phyloP scores from a whole-genome alignment of 2,329 filamentous ascomycete genomes.

The Penicillium verrucosum region DNA sequence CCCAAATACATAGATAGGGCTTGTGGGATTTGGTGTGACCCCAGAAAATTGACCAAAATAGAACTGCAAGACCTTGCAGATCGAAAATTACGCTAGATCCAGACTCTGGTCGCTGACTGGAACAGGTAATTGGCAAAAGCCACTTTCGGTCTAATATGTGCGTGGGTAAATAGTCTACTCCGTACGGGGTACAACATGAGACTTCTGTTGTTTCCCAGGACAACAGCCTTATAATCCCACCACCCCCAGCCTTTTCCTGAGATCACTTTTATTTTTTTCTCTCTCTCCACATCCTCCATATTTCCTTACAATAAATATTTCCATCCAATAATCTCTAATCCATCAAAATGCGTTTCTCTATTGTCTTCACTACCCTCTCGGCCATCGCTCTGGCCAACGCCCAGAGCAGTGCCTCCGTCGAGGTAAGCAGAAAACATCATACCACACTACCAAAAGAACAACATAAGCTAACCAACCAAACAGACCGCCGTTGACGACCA shows the following conservation, averaged over 20 bases:
- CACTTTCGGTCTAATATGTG: background rate
- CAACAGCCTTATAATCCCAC: constrained; percentile 8
- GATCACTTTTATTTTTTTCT: background rate
- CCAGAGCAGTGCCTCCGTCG: constrained; percentile 30
- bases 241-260: background rate
- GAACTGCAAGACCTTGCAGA: constrained; percentile 21
- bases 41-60: constrained; percentile 17
- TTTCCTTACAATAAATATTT: background rate
- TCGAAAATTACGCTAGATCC: constrained; percentile 13
- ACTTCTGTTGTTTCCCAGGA: constrained; percentile 9
- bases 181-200: background rate
- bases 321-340: constrained; percentile 6
- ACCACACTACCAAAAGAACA: background rate
- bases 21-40: constrained; percentile 19
- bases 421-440: constrained; percentile 17
- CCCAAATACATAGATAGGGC: background rate
- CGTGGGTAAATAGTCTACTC: background rate
- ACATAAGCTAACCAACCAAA: constrained; percentile 4
- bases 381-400: constrained; percentile 44
- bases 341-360: constrained; percentile 47
- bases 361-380: constrained; percentile 45
- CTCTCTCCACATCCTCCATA: constrained; percentile 5
- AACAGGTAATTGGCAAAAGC: background rate
- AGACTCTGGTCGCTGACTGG: constrained; percentile 11
- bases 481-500: constrained; percentile 41